A percentile compares a stretch with the other conserved stretches of the same genome.
phyloP scores from a whole-genome alignment of 441 rosid genomes.

The Isatis lusitanica region DNA sequence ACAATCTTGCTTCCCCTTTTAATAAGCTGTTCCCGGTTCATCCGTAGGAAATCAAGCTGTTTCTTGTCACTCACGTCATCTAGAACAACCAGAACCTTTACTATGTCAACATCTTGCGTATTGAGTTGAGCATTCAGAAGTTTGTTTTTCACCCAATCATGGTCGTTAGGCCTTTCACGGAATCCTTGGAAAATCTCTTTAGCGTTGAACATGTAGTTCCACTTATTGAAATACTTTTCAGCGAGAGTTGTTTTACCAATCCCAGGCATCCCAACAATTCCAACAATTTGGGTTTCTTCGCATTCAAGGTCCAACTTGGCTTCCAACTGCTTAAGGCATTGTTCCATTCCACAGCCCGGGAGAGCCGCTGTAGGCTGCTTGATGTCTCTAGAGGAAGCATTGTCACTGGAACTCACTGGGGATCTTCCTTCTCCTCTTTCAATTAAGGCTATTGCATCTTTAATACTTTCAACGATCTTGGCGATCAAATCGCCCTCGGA shows the following conservation, averaged over 20 bases:
- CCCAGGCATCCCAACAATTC: slow-evolving; percentile 26
- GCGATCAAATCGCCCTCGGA: too few species aligned
- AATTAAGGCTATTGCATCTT: not conserved
- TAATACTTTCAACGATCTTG: too few species aligned
- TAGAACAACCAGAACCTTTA: too few species aligned
- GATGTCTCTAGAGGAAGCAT: not conserved
- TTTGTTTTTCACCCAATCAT: not conserved
- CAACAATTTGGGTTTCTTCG: not conserved
- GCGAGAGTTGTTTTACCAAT: slow-evolving; percentile 7
- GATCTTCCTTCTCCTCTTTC: not conserved
- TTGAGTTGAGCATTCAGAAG: not conserved
- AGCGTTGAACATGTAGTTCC: not conserved
- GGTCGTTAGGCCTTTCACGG: not conserved
- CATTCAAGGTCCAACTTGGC: not conserved
- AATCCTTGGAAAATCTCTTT: not conserved
- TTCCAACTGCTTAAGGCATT: not conserved
- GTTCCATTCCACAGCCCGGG: not conserved
- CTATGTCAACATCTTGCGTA: too few species aligned
- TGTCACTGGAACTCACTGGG: not conserved
- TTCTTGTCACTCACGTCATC: too few species aligned
- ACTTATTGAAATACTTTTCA: not conserved
- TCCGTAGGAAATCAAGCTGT: too few species aligned
- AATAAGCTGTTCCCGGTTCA: not conserved
- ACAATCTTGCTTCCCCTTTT: slow-evolving; percentile 8
- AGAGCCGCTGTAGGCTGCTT: not conserved